A percentile compares a stretch with the other conserved stretches of the same genome.
Conservation (phyloP, 1,284 basidiomycete genomes). For the Ustilago bromivora region DNA sequence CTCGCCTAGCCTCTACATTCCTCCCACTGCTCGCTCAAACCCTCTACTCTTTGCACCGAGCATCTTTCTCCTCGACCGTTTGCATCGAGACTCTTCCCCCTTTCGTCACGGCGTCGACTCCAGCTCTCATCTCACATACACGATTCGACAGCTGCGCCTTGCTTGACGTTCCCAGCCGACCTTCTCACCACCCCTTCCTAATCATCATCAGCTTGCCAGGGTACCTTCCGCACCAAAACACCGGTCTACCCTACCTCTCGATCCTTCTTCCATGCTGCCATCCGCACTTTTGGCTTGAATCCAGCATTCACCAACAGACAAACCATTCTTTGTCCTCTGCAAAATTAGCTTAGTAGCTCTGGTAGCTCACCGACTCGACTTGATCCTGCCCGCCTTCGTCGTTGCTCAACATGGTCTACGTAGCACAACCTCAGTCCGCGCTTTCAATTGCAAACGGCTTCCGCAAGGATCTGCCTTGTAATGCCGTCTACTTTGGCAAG, state of each 20-base stretch:
- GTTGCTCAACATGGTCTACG: conserved; percentile 35
- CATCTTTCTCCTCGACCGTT: conserved; percentile 15
- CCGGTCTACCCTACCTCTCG: background rate
- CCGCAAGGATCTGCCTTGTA: conserved; percentile 20
- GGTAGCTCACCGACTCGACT: conserved; percentile 19
- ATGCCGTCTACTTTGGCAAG: conserved; percentile 34
- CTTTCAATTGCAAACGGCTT: conserved; percentile 19
- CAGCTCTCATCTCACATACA: conserved; percentile 12
- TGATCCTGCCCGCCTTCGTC: background rate
- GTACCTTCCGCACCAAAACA: background rate
- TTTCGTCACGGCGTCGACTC: background rate
- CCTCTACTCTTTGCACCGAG: conserved; percentile 11
- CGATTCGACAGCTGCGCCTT: background rate
- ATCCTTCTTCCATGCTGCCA: conserved; percentile 19
- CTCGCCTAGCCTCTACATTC: background rate
- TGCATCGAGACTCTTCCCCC: conserved; percentile 20
- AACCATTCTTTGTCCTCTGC: conserved; percentile 4
- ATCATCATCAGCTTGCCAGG: background rate
- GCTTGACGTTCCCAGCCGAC: background rate
- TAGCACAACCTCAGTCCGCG: conserved; percentile 27
- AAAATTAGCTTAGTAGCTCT: conserved; percentile 17
- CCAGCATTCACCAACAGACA: conserved; percentile 9
- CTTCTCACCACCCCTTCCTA: background rate
- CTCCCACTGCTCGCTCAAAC: conserved; percentile 3
- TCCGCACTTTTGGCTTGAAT: conserved; percentile 10